Conservation (phyloP, 257 asterid genomes). For the Linderniella brevidens region DNA sequence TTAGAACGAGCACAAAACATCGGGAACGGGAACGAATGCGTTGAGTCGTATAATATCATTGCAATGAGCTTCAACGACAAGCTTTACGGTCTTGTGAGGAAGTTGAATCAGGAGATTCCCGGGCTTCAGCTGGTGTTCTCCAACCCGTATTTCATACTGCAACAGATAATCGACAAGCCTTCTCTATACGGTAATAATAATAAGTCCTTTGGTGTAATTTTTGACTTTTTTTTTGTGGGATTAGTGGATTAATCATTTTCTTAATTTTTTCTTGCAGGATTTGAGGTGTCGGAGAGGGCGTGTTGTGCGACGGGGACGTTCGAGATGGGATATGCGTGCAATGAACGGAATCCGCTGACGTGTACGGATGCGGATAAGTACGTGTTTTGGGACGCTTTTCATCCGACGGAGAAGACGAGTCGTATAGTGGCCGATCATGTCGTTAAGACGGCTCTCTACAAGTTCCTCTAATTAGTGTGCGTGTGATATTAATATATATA, state of each 20-base stretch:
- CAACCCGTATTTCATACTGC: slow-evolving; percentile 37
- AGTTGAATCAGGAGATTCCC: slow-evolving; percentile 23
- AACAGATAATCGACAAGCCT: slow-evolving; percentile 32
- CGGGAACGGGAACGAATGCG: slow-evolving; percentile 24
- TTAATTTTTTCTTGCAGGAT: slow-evolving; percentile 21
- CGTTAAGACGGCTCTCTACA: slow-evolving; percentile 22
- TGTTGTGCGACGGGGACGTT: slow-evolving; percentile 83
- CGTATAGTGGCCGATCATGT: slow-evolving; percentile 32
- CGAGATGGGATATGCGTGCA: slow-evolving; percentile 69
- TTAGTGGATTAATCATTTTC: neutral
- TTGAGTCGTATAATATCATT: slow-evolving; percentile 41
- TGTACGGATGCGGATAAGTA: slow-evolving; percentile 54
- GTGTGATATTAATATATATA: too few relatives aligned
- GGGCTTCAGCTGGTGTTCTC: slow-evolving; percentile 61
- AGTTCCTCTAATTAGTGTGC: slow-evolving; percentile 21
- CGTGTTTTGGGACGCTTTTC: slow-evolving; percentile 89
- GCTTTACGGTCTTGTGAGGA: slow-evolving; percentile 24
- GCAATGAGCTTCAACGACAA: slow-evolving; percentile 51
- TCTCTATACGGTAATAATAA: slow-evolving; percentile 30
- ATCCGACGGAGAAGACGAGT: slow-evolving; percentile 61
- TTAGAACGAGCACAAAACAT: slow-evolving; percentile 44
- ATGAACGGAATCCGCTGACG: slow-evolving; percentile 32
- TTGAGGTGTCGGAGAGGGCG: slow-evolving; percentile 31
- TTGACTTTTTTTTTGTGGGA: neutral
- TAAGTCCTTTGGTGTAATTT: neutral